Percentiles rank a stretch among this genome's conserved stretches.
These are phyloP conservation scores for Colletotrichum agaves DNA, from an alignment of 2,329 filamentous ascomycete species.

Conservation along the genomic window DNA sequence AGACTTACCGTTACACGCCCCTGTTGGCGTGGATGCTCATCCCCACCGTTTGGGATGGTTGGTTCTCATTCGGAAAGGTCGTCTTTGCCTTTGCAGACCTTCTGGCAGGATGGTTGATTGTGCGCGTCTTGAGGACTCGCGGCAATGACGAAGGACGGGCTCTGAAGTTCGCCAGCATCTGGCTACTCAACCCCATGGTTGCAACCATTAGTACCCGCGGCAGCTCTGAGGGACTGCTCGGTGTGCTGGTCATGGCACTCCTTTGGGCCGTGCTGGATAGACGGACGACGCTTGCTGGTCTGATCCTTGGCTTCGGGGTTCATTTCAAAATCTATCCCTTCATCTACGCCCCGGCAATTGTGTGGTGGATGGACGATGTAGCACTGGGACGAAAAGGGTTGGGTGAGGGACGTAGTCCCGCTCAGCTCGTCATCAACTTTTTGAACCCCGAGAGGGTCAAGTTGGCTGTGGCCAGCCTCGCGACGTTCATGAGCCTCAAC, in stretches of 20 bases:
- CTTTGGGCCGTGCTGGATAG: slow-evolving; percentile 82
- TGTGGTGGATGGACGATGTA: slow-evolving; percentile 81
- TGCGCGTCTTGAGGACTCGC: slow-evolving; percentile 52
- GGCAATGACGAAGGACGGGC: slow-evolving; percentile 65
- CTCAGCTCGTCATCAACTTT: slow-evolving; percentile 52
- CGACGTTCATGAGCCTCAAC: slow-evolving; percentile 81
- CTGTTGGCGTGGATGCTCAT: slow-evolving; percentile 90
- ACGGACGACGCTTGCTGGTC: slow-evolving; percentile 72
- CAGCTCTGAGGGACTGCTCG: slow-evolving; percentile 90
- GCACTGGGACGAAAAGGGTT: slow-evolving; percentile 45
- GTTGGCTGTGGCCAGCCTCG: slow-evolving; percentile 72
- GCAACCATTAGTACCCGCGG: slow-evolving; percentile 95
- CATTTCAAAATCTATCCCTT: slow-evolving; percentile 99
- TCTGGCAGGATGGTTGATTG: slow-evolving; percentile 83
- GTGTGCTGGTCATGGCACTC: slow-evolving; percentile 83
- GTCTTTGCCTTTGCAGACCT: slow-evolving; percentile 88
- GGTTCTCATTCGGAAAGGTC: slow-evolving; percentile 88
- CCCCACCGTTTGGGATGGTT: slow-evolving; percentile 74
- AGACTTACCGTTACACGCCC: slow-evolving; percentile 97
- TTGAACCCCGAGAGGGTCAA: slow-evolving; percentile 64
- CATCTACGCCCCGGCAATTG: slow-evolving; percentile 85
- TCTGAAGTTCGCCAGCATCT: slow-evolving; percentile 83
- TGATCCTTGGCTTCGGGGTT: slow-evolving; percentile 83
- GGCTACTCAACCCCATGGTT: slow-evolving; percentile 98
- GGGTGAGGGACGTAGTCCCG: slow-evolving; percentile 35